Evolutionary conservation across 768 basidiomycete genomes (phyloP), one percentile per base, ranked within the genome.

Genomic region (Mycena floridula): DNA sequence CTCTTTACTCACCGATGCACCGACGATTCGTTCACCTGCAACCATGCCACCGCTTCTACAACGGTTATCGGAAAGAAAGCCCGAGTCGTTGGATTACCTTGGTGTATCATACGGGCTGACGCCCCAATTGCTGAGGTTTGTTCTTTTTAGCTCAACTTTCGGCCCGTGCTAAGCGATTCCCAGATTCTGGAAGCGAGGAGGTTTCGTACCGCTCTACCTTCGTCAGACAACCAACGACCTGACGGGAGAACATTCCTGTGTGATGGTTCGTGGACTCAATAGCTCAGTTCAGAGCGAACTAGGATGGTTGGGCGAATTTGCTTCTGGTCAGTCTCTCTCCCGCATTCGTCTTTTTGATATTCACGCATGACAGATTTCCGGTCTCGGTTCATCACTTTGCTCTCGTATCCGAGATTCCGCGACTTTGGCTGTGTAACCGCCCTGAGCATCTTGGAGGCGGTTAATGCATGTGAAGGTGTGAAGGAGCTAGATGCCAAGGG

Each of bases 21-120:
- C 86, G 7, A 73, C 75, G 4, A 66, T 97, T 36, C 82, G 94
- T 3, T 65, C 89, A 3, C 73, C 79, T 0, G 66, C 74, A 5
- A 75, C 79, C 30, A 96, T 98, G 90, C 94, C 94, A 0, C 93
- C 95, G 1, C 74, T 99, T 4, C 75, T 99, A 1, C 91, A 94
- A 55, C 81, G 92, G 3, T 73, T 98, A 4, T 81, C 88, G 1
- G 94, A 97, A 59, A 77, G 87, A 25, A 88, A 85, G 61, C 95
- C 95, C 0, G 93, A 97, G 58, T 71, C 65, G 24, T 71, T 99
- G 20, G 95, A 98, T 63, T 99, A 95, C 57, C 71, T 99, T 5
- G 95, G 96, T 37, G 95, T 97, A 3, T 95, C 92, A 12, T 99
- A 95, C 59, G 96, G 96, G 5, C 69, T 99, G 40, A 97, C 94